Conservation (phyloP, 768 basidiomycete genomes). For the Lyophyllum atratum region DNA sequence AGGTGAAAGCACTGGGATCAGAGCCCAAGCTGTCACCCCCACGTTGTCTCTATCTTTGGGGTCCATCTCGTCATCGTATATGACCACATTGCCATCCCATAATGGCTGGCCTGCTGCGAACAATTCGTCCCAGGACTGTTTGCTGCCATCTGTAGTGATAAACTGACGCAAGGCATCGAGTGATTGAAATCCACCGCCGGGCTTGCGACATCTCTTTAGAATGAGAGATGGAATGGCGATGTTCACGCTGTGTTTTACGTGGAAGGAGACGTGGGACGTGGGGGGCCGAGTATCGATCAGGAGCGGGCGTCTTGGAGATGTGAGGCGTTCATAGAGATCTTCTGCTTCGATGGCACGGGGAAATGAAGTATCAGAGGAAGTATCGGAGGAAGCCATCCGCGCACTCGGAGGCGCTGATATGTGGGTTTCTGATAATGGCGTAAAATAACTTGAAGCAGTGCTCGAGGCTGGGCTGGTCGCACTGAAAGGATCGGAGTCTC, state of each 20-base stretch:
- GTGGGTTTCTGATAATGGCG: constrained; percentile 43
- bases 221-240: constrained; percentile 90
- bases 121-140: constrained; percentile 67
- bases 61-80: constrained; percentile 82
- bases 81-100: constrained; percentile 78
- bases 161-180: constrained; percentile 76
- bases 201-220: constrained; percentile 79
- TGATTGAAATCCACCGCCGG: constrained; percentile 64
- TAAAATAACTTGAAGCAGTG: constrained; percentile 49
- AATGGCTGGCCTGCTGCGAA: constrained; percentile 42
- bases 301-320: constrained; percentile 56
- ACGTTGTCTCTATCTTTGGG: constrained; percentile 57
- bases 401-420: constrained; percentile 25
- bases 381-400: constrained; percentile 26
- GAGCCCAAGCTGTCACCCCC: constrained; percentile 66
- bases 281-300: constrained; percentile 83
- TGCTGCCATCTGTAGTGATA: constrained; percentile 78
- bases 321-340: constrained; percentile 49
- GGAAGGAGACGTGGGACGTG: constrained; percentile 62
- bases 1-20: constrained; percentile 63
- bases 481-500: constrained; percentile 33
- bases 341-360: constrained; percentile 45
- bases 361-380: constrained; percentile 24
- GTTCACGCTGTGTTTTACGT: constrained; percentile 73
- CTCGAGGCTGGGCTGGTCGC: constrained; percentile 49